Conservation (phyloP, 140 eudicot species). For the Cichorium intybus region DNA sequence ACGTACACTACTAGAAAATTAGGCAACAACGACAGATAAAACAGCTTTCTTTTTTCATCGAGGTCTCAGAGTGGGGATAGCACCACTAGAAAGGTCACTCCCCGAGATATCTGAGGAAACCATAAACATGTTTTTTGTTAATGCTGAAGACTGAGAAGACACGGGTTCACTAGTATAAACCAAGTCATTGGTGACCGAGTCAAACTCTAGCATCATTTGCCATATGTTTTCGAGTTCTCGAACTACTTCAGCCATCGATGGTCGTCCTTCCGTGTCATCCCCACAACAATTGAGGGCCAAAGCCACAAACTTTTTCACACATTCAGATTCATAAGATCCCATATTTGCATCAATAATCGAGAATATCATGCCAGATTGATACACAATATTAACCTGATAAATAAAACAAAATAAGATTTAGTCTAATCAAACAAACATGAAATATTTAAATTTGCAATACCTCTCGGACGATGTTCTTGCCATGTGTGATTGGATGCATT, state of each 20-base stretch:
- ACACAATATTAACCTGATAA: slow-evolving; percentile 69
- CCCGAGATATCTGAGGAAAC: slow-evolving; percentile 70
- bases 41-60: slow-evolving; percentile 39
- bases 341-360: slow-evolving; percentile 65
- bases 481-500: slow-evolving; percentile 85
- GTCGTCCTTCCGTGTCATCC: slow-evolving; percentile 72
- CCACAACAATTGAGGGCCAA: slow-evolving; percentile 80
- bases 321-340: slow-evolving; percentile 87
- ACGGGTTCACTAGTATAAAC: slow-evolving; percentile 15
- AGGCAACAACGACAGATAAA: neutral
- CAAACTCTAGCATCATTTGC: slow-evolving; percentile 61
- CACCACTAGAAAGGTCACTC: slow-evolving; percentile 89
- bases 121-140: slow-evolving; percentile 23
- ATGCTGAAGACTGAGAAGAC: slow-evolving; percentile 38
- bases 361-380: slow-evolving; percentile 69
- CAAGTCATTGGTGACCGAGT: slow-evolving; percentile 30
- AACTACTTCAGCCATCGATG: slow-evolving; percentile 81
- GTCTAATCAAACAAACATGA: neutral
- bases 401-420: neutral
- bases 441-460: slow-evolving; percentile 22
- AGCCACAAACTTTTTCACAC: slow-evolving; percentile 63
- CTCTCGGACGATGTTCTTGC: slow-evolving; percentile 96
- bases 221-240: slow-evolving; percentile 75
- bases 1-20: neutral
- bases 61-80: slow-evolving; percentile 58